These are phyloP conservation scores for Tricholoma sp. DNA, from an alignment of 768 basidiomycete species.

Conservation along the genomic window DNA sequence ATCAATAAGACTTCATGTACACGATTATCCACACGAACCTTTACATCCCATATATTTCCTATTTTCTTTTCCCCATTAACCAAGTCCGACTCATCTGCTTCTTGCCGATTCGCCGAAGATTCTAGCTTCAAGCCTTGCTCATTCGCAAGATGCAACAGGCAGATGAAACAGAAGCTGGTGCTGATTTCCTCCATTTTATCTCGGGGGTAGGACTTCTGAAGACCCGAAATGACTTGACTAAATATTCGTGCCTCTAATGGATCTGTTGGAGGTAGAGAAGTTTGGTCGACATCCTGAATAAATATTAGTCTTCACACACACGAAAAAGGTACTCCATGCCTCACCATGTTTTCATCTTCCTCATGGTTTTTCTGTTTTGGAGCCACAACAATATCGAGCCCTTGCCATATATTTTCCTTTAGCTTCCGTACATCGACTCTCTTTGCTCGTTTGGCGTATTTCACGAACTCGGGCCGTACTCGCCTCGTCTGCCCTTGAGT, in stretches of 20 bases:
- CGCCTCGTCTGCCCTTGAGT: conserved; percentile 75
- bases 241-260: conserved; percentile 66
- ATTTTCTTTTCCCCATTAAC: conserved; percentile 35
- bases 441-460: conserved; percentile 94
- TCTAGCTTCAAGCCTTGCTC: conserved; percentile 90
- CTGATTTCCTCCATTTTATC: conserved; percentile 99
- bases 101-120: conserved; percentile 35
- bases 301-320: neutral
- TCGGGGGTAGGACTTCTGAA: conserved; percentile 77
- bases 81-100: conserved; percentile 25
- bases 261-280: conserved; percentile 45
- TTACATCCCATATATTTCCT: conserved; percentile 71
- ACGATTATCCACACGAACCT: conserved; percentile 39
- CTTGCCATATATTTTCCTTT: conserved; percentile 98
- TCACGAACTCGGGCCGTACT: conserved; percentile 81
- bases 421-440: conserved; percentile 93
- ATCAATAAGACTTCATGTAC: conserved; percentile 1
- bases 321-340: conserved; percentile 9
- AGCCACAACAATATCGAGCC: conserved; percentile 68
- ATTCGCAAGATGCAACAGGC: conserved; percentile 92
- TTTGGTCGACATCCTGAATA: conserved; percentile 50
- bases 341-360: conserved; percentile 47
- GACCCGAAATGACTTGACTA: conserved; percentile 73
- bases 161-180: conserved; percentile 99
- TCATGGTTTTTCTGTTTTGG: conserved; percentile 39